Evolutionary conservation across 495 filamentous ascomycete genomes (phyloP).

Genomic region (Glutinoglossum americanum): DNA sequence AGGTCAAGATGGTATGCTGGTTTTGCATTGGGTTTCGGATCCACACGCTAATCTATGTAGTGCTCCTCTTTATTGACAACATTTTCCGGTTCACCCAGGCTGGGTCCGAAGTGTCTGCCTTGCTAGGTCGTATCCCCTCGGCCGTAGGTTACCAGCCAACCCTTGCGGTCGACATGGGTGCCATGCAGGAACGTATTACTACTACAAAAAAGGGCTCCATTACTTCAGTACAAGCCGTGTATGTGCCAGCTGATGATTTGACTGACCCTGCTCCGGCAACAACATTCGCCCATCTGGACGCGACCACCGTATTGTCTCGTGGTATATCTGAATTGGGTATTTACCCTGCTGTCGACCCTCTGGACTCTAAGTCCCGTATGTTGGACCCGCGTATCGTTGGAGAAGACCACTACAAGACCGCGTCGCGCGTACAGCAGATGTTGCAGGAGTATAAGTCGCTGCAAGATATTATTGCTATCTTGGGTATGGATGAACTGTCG

Average conservation of each 20-base stretch:
- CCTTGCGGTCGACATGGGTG: slow-evolving; percentile 98
- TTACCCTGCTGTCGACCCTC: slow-evolving; percentile 98
- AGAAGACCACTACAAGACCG: slow-evolving; percentile 90
- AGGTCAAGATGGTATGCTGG: slow-evolving; percentile 59
- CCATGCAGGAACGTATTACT: slow-evolving; percentile 99
- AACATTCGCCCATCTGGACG: slow-evolving; percentile 99
- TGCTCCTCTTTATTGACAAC: slow-evolving; percentile 99
- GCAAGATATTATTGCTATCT: slow-evolving; percentile 99
- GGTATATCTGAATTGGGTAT: slow-evolving; percentile 99
- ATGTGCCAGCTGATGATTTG: slow-evolving; percentile 99
- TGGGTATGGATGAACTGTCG: slow-evolving; percentile 99
- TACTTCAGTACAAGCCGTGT: slow-evolving; percentile 99
- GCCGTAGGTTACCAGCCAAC: slow-evolving; percentile 99
- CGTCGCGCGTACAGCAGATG: slow-evolving; percentile 91
- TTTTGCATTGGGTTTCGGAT: slow-evolving; percentile 16
- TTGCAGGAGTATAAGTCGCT: slow-evolving; percentile 99
- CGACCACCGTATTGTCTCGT: slow-evolving; percentile 99
- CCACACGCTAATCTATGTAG: slow-evolving; percentile 19
- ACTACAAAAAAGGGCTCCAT: slow-evolving; percentile 99
- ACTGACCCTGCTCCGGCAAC: slow-evolving; percentile 98
- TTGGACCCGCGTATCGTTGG: slow-evolving; percentile 96
- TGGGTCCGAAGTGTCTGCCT: slow-evolving; percentile 98
- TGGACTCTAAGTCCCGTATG: slow-evolving; percentile 99
- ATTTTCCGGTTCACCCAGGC: slow-evolving; percentile 99
- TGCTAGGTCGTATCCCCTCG: slow-evolving; percentile 98